A percentile compares a stretch with the other conserved stretches of the same genome.
phyloP scores from a whole-genome alignment of 257 asterid species.

The Ilex aquifolium region DNA sequence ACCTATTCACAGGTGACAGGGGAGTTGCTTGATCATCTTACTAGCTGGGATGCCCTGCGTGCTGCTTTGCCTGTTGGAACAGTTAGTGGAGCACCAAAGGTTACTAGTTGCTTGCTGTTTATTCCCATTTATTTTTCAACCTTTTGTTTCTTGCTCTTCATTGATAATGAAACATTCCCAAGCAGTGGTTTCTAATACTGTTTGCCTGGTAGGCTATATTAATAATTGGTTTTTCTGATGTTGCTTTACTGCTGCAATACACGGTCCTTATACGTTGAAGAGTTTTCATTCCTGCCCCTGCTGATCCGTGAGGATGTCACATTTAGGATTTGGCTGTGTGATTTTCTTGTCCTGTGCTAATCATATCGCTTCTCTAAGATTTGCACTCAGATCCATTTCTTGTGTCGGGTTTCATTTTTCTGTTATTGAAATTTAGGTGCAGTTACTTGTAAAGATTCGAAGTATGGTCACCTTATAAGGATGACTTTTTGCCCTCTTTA shows the following conservation, averaged over 20 bases:
- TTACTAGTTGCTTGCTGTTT: conserved; percentile 10
- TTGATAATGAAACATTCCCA: not conserved
- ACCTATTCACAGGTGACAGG: conserved; percentile 61
- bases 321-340: no score
- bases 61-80: conserved; percentile 95
- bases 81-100: conserved; percentile 97
- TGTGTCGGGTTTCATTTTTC: no score
- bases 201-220: no score
- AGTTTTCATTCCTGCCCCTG: no score
- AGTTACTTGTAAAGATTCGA: not conserved
- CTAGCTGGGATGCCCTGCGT: conserved; percentile 84
- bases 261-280: no score
- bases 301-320: no score
- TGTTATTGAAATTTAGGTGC: not conserved
- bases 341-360: no score
- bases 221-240: no score
- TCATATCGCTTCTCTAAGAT: no score
- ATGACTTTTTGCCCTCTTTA: not conserved
- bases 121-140: not conserved
- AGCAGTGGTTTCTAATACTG: not conserved
- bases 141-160: not conserved
- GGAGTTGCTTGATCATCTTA: conserved; percentile 72
- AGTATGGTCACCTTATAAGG: not conserved
- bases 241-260: no score
- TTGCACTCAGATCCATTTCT: not conserved